These are phyloP conservation scores for Sutorius eximius DNA, from an alignment of 1,284 basidiomycete genomes.

Conservation along the genomic window DNA sequence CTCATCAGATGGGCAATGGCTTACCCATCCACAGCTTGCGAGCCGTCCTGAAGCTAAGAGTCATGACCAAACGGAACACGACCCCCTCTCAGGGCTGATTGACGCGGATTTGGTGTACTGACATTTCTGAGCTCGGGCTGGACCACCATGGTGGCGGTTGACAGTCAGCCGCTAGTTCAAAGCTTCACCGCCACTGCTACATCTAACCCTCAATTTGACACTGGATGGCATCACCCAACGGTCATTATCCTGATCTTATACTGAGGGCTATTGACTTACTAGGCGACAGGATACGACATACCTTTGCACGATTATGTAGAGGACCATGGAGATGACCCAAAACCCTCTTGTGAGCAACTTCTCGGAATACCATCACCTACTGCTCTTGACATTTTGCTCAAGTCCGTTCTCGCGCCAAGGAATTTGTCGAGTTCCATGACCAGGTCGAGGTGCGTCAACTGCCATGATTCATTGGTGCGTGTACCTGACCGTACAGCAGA, in stretches of 20 bases:
- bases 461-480: not conserved
- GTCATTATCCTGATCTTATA: conserved; percentile 2
- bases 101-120: too few species aligned
- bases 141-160: conserved; percentile 15
- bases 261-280: not conserved
- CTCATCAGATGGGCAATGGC: not conserved
- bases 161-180: not conserved
- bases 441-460: conserved; percentile 60
- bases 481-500: conserved; percentile 42
- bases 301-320: conserved; percentile 1
- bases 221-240: conserved; percentile 15
- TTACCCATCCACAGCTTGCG: conserved; percentile 36
- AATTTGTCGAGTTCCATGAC: conserved; percentile 81
- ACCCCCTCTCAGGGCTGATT: not conserved
- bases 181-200: conserved; percentile 22
- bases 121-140: conserved; percentile 3
- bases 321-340: not conserved
- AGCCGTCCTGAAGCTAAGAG: conserved; percentile 32
- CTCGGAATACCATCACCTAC: not conserved
- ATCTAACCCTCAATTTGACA: not conserved
- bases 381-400: not conserved
- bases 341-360: conserved; percentile 19
- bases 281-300: conserved; percentile 10
- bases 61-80: conserved; percentile 15
- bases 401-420: conserved; percentile 57